Percentiles rank a stretch among this genome's conserved stretches.
These are phyloP conservation scores for Saccharomycopsis selenospora DNA, from an alignment of 805 yeast genomes.

Conservation along the genomic window DNA sequence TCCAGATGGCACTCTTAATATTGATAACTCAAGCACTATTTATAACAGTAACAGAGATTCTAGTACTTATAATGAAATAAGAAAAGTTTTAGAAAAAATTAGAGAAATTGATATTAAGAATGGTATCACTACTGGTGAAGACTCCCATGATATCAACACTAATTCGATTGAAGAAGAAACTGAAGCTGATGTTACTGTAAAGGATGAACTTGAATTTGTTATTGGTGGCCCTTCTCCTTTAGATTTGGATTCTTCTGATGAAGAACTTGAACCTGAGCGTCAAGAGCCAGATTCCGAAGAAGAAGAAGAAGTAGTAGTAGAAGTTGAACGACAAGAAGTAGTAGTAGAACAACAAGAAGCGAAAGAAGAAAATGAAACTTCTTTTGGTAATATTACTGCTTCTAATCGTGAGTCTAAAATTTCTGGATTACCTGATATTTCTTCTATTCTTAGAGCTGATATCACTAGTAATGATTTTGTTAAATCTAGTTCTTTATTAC, in stretches of 20 bases:
- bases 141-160: no score
- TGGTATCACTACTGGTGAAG: neutral
- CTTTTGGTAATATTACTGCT: neutral
- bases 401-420: neutral
- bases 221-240: neutral
- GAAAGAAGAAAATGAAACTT: neutral
- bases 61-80: neutral
- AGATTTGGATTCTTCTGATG: neutral
- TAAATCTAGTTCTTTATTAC: no score
- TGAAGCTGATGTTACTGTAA: neutral
- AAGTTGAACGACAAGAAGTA: neutral
- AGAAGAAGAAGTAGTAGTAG: neutral
- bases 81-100: neutral
- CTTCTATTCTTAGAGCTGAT: neutral
- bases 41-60: neutral
- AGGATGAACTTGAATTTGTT: neutral
- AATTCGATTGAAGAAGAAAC: no score
- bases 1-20: neutral
- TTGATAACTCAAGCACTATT: neutral
- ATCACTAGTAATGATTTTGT: no score
- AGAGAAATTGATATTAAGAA: slow-evolving; percentile 2
- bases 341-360: neutral
- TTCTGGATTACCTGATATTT: neutral
- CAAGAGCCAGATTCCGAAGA: neutral
- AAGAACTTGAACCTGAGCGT: neutral